Percentiles rank a stretch among this genome's conserved stretches.
These are phyloP conservation scores for Saposhnikovia divaricata DNA, from an alignment of 129 eudicot genomes.

Conservation along the genomic window DNA sequence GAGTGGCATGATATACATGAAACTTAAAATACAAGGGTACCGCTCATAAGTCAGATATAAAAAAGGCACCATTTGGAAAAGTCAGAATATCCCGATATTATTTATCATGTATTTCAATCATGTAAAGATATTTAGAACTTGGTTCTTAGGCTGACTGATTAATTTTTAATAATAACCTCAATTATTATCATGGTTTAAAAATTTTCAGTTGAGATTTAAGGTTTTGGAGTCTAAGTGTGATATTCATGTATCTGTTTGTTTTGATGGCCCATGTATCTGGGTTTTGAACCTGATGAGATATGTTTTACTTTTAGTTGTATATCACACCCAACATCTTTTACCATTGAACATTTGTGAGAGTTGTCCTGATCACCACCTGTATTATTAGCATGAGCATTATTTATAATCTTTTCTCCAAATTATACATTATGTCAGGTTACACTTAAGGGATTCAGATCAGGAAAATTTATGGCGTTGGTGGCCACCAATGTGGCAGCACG, in stretches of 20 bases:
- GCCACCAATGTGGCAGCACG: slow-evolving; percentile 98
- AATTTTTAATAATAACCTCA: no score
- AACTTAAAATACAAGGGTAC: no score
- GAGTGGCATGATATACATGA: no score
- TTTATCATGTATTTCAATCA: no score
- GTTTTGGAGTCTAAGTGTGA: background rate
- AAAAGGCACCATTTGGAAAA: no score
- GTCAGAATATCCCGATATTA: no score
- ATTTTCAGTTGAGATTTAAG: background rate
- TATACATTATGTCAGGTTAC: slow-evolving; percentile 46
- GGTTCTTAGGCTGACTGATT: background rate
- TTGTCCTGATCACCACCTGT: background rate
- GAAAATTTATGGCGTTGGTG: slow-evolving; percentile 71
- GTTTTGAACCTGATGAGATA: background rate
- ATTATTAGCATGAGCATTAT: background rate
- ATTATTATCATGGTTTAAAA: no score
- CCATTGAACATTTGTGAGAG: background rate
- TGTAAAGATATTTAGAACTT: no score
- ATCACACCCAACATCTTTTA: background rate
- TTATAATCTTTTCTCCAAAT: background rate
- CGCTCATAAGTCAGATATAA: no score
- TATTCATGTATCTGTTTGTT: background rate
- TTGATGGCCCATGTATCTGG: background rate
- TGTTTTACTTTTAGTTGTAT: background rate
- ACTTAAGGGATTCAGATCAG: slow-evolving; percentile 74